Evolutionary conservation across 768 basidiomycete genomes (phyloP), one percentile per base, ranked within the genome.

Genomic region (Panellus pusillus): DNA sequence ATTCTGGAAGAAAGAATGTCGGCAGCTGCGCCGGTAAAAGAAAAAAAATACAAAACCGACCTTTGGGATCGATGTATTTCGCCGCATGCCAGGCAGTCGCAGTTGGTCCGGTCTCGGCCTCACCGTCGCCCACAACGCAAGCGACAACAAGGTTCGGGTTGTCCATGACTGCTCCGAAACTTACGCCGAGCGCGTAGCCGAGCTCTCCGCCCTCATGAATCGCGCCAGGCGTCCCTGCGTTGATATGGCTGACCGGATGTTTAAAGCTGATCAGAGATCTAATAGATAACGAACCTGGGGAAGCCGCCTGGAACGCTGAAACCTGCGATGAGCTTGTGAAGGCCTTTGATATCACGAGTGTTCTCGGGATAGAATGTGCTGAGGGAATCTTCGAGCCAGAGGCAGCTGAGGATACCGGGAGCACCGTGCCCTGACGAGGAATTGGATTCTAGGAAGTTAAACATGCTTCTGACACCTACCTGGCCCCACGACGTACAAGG

Each of bases 191-290:
- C 4, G 91, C 91, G 60, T 95, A 96, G 8, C 93, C 93, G 13
- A 95, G 79, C 68, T 95, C 93, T 27, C 87, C 88, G 49, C 93
- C 93, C 71, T 97, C 93, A 62, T 97, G 93, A 57, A 97, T 95
- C 3, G 82, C 78, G 6, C 93, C 93, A 17, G 93, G 93, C 1
- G 91, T 93, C 68, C 91, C 82, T 0, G 92, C 88, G 54, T 92
- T 89, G 60, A 88, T 81, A 53, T 87, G 84, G 61, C 84, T 86
- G 32, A n/a, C n/a, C n/a, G n/a, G n/a, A n/a, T n/a, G n/a, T n/a
- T 32, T 32, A 32, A 32, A 32, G 31, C 13, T 32, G 6, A 32
- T n/a, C n/a, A n/a, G n/a, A n/a, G n/a, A n/a, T n/a, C n/a, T n/a
- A n/a, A n/a, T n/a, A n/a, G n/a, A 24, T n/a, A 52, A 20, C 41